These are phyloP conservation scores for Penstemon barbatus DNA, from an alignment of 257 asterid genomes.

Conservation along the genomic window DNA sequence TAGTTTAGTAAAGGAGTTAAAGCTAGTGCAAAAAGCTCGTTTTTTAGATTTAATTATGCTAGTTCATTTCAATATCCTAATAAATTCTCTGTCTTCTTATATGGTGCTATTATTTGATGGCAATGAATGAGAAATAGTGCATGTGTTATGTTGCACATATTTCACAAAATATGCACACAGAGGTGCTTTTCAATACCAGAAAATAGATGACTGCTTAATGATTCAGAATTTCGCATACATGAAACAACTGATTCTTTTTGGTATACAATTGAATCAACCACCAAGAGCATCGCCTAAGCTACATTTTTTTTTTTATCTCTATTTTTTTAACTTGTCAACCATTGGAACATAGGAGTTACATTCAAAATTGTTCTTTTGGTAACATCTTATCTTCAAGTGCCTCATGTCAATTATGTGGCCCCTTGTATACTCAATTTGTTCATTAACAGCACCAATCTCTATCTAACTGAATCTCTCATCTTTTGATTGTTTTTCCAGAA, in stretches of 20 bases:
- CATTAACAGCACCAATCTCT: constrained; percentile 3
- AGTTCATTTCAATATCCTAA: constrained; percentile 11
- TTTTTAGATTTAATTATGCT: not conserved
- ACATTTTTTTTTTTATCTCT: not conserved
- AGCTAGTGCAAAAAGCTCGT: not conserved
- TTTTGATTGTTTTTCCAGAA: constrained; percentile 51
- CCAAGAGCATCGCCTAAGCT: constrained; percentile 17
- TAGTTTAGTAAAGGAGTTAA: not conserved
- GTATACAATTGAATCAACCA: not conserved
- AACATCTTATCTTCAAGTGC: not conserved
- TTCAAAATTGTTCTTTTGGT: constrained; percentile 7
- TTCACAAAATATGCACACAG: not conserved
- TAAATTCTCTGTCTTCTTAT: not conserved
- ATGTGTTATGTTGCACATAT: not conserved
- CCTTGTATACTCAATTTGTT: not conserved
- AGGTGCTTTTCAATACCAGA: constrained; percentile 13
- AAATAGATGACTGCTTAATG: constrained; percentile 17
- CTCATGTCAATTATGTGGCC: constrained; percentile 3
- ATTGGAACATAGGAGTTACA: constrained; percentile 1
- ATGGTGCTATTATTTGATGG: no score
- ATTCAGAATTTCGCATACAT: constrained; percentile 18
- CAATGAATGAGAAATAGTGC: not conserved
- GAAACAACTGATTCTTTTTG: constrained; percentile 9
- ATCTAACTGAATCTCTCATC: constrained; percentile 34
- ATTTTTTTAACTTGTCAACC: constrained; percentile 1